These are phyloP conservation scores for Syzygium syzygioides DNA, from an alignment of 441 rosid species.

Conservation along the genomic window DNA sequence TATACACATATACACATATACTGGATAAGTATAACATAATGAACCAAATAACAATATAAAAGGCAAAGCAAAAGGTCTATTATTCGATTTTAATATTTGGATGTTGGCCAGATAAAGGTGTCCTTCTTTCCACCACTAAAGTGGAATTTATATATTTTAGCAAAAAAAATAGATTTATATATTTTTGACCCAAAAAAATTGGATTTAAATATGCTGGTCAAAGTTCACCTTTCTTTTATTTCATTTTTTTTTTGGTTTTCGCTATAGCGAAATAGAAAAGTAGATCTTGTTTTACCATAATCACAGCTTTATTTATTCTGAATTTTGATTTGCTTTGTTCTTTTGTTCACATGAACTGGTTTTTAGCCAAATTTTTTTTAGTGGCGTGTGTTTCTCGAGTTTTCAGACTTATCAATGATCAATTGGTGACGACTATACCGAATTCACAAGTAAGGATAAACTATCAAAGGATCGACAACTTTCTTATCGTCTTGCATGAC, in stretches of 20 bases:
- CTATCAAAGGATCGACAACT: neutral
- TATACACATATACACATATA: neutral
- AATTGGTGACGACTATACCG: neutral
- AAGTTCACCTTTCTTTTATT: neutral
- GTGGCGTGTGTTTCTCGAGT: neutral
- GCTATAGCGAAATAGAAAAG: no score
- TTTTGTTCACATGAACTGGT: neutral
- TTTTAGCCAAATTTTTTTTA: neutral
- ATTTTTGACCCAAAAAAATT: neutral
- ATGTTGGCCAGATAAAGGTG: neutral
- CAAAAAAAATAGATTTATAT: no score
- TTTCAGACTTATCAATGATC: neutral
- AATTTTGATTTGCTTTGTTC: neutral
- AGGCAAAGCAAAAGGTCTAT: neutral
- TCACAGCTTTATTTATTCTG: neutral
- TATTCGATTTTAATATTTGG: neutral
- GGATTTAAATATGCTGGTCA: neutral
- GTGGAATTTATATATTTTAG: neutral
- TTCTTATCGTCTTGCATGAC: neutral
- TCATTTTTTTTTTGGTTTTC: neutral
- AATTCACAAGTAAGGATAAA: neutral
- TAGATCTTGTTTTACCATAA: neutral
- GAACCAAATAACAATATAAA: neutral
- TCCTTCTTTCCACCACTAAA: neutral
- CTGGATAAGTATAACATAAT: neutral